A percentile compares a stretch with the other conserved stretches of the same genome.
Conservation (phyloP, 345 rosid species). For the Moringa oleifera region DNA sequence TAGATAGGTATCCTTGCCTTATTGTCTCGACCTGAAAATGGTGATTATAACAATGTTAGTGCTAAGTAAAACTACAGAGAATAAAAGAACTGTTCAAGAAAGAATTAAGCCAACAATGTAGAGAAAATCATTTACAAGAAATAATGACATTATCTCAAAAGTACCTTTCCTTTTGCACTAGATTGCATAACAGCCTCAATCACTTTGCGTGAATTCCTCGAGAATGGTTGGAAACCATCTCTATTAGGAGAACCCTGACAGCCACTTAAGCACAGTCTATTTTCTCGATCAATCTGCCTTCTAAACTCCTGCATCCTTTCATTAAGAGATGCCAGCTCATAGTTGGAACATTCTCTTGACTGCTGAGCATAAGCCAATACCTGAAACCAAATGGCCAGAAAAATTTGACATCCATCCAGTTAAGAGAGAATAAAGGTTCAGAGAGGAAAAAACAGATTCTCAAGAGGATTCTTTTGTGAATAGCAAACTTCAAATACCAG, state of each 20-base stretch:
- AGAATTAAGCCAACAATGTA: no score
- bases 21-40: conserved; percentile 64
- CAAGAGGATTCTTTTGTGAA: conserved; percentile 1
- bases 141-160: not conserved
- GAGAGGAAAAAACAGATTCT: not conserved
- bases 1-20: conserved; percentile 74
- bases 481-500: not conserved
- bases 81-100: not conserved
- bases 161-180: conserved; percentile 66
- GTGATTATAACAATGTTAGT: not conserved
- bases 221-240: conserved; percentile 32
- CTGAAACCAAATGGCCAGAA: conserved; percentile 26
- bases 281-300: conserved; percentile 57
- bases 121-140: not conserved
- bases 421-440: conserved; percentile 2
- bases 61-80: not conserved
- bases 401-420: not conserved
- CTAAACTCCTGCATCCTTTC: conserved; percentile 74
- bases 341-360: conserved; percentile 75
- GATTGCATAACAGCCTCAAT: conserved; percentile 81
- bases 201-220: conserved; percentile 59
- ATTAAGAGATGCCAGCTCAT: conserved; percentile 65
- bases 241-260: conserved; percentile 31
- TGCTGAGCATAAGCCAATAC: conserved; percentile 76
- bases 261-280: conserved; percentile 28